Percentiles rank a stretch among this genome's conserved stretches.
These are phyloP conservation scores for Penicillium manginii DNA, from an alignment of 495 filamentous ascomycete genomes.

Conservation along the genomic window DNA sequence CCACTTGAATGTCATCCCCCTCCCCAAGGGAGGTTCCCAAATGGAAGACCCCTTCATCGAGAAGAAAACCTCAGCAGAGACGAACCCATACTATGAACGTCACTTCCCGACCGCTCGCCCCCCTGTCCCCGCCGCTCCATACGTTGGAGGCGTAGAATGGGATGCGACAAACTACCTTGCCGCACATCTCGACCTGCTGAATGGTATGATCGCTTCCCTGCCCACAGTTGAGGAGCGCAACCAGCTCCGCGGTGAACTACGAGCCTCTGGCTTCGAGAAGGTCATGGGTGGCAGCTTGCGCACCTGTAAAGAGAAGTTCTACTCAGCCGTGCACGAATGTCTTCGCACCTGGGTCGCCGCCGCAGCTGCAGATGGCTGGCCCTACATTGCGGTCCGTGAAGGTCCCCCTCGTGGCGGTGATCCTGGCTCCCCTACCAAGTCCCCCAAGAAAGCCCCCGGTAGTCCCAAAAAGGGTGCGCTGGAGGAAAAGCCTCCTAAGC, in stretches of 20 bases:
- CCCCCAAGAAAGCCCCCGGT: constrained; percentile 42
- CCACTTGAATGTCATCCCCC: constrained; percentile 81
- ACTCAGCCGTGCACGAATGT: constrained; percentile 84
- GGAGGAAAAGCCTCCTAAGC: constrained; percentile 46
- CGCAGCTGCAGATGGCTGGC: constrained; percentile 85
- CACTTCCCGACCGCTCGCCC: constrained; percentile 89
- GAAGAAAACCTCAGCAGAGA: constrained; percentile 11
- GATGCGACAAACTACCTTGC: constrained; percentile 96
- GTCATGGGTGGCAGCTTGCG: constrained; percentile 81
- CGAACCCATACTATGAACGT: constrained; percentile 40
- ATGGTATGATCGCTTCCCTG: constrained; percentile 85
- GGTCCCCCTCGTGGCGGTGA: constrained; percentile 57
- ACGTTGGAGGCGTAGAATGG: constrained; percentile 98
- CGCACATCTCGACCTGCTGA: constrained; percentile 88
- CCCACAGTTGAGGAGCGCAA: constrained; percentile 76
- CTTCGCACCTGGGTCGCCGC: constrained; percentile 89
- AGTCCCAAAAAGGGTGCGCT: constrained; percentile 45
- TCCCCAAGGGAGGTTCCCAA: constrained; percentile 35
- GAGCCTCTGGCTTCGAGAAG: constrained; percentile 89
- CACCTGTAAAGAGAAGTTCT: constrained; percentile 97
- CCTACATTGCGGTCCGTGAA: constrained; percentile 72
- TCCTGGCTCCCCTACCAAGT: constrained; percentile 46
- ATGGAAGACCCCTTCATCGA: constrained; percentile 34
- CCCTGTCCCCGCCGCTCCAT: constrained; percentile 91
- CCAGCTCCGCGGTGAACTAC: constrained; percentile 71